Percentiles rank a stretch among this genome's conserved stretches.
Conservation (phyloP, 1,284 basidiomycete species). For the Singerocomus rubriflavus region DNA sequence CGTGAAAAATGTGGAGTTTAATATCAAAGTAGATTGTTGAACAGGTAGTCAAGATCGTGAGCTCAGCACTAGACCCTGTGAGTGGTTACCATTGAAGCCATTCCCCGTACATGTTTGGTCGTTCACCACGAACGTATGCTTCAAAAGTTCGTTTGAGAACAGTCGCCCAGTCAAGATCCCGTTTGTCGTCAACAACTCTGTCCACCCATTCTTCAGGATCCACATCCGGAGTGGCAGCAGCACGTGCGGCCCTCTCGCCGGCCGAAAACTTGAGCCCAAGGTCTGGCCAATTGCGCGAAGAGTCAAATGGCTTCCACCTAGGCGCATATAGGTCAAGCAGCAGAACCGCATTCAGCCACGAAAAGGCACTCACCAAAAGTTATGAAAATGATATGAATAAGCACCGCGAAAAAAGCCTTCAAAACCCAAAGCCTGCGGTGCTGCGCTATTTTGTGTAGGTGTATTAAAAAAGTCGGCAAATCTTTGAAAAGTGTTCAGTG, state of each 20-base stretch:
- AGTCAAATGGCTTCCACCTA: slow-evolving; percentile 94
- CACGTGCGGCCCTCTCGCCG: slow-evolving; percentile 63
- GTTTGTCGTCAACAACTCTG: slow-evolving; percentile 47
- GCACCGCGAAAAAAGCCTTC: slow-evolving; percentile 86
- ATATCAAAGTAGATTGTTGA: slow-evolving; percentile 33
- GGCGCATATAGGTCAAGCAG: background rate
- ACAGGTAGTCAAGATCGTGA: slow-evolving; percentile 11
- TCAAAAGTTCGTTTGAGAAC: slow-evolving; percentile 92
- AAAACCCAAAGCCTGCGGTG: slow-evolving; percentile 74
- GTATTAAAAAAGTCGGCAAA: slow-evolving; percentile 83
- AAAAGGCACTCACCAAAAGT: slow-evolving; percentile 59
- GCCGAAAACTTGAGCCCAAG: slow-evolving; percentile 76
- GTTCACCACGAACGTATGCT: slow-evolving; percentile 80
- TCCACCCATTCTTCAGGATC: slow-evolving; percentile 41
- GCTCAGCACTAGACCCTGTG: background rate
- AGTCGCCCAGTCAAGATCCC: slow-evolving; percentile 86
- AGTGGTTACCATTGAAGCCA: slow-evolving; percentile 63
- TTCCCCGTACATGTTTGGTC: slow-evolving; percentile 91
- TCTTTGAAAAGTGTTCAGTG: slow-evolving; percentile 27
- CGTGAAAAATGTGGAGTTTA: slow-evolving; percentile 21
- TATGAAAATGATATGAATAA: slow-evolving; percentile 86
- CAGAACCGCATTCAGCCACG: background rate
- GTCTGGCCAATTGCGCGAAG: slow-evolving; percentile 86
- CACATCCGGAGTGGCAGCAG: slow-evolving; percentile 32
- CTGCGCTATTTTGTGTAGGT: slow-evolving; percentile 62